Evolutionary conservation across 371 early-diverging fungal genomes (phyloP).

Genomic region (Encephalitozoon intestinalis): DNA sequence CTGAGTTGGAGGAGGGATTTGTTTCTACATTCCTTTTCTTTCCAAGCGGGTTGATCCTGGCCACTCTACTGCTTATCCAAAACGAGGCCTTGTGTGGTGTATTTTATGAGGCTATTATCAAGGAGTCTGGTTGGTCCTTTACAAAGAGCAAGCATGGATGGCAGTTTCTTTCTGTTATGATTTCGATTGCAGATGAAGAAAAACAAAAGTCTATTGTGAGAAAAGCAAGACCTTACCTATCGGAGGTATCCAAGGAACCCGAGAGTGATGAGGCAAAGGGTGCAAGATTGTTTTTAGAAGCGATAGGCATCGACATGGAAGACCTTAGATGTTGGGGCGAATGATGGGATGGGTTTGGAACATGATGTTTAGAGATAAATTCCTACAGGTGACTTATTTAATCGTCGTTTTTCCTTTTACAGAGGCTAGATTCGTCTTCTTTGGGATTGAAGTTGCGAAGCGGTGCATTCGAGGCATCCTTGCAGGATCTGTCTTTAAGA

Average conservation of each 20-base stretch:
- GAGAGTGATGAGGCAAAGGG: not conserved
- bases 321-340: not conserved
- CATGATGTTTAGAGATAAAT: not conserved
- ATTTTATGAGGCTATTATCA: not conserved
- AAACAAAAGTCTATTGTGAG: slow-evolving; percentile 2
- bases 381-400: not conserved
- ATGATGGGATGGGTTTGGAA: not conserved
- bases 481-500: not conserved
- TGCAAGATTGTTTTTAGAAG: not conserved
- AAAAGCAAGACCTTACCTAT: not conserved
- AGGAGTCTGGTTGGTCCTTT: not conserved
- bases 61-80: slow-evolving; percentile 7
- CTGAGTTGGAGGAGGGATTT: not conserved
- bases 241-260: not conserved
- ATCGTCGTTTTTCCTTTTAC: not conserved
- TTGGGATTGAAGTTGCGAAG: not conserved
- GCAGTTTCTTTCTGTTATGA: slow-evolving; percentile 20
- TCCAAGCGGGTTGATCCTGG: slow-evolving; percentile 3
- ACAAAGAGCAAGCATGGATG: not conserved
- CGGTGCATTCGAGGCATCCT: not conserved
- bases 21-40: slow-evolving; percentile 2
- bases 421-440: not conserved
- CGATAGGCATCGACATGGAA: slow-evolving; percentile 1
- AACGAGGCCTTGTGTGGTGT: not conserved
- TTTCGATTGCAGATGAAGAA: not conserved